Base-by-base conservation (phyloP, 2,329 filamentous ascomycete species). In the Lecanicillium sp. region DNA sequence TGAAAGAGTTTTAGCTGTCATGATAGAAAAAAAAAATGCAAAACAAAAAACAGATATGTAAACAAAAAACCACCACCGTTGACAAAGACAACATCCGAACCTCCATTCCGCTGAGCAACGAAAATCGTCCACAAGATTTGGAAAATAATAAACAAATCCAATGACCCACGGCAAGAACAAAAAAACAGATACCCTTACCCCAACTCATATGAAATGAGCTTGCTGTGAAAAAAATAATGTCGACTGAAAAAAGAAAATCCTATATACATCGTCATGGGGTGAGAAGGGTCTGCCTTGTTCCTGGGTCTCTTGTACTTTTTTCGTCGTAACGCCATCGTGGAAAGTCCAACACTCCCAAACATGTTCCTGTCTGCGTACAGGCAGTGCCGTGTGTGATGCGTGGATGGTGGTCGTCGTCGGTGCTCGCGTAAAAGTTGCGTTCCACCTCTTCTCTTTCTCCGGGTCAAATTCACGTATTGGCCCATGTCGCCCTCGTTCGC, bases 21-120 rank as follows among this genome's bases (percentile, higher is more conserved):
- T n/a, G n/a, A n/a, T n/a, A 50, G 35, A 54, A 32, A 37, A 48
- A 54, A 50, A 44, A 39, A 47, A 30, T 44, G 37, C 19, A 46
- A 44, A 42, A 41, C 30, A 54, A 48, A 48, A 51, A 5, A 43
- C 21, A 21, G 11, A 38, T 39, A 14, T 39, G 44, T 21, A 27
- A 39, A 39, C 35, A 45, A 27, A 40, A 27, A 43, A 43, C 11
- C 2, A 14, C 41, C 35, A 46, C 35, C 33, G 8, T 32, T 30
- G 9, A 37, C 27, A 38, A 38, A n/a, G n/a, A n/a, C n/a, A 17
- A 44, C 9, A 21, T 29, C 37, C 15, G 32, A n/a, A n/a, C n/a
- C n/a, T n/a, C n/a, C n/a, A n/a, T n/a, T n/a, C n/a, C n/a, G n/a
- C n/a, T n/a, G 21, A n/a, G 23, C 30, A 37, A 44, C 36, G 17